Evolutionary conservation across 495 filamentous ascomycete species (phyloP).

Genomic region (Trichoderma reesei): DNA sequence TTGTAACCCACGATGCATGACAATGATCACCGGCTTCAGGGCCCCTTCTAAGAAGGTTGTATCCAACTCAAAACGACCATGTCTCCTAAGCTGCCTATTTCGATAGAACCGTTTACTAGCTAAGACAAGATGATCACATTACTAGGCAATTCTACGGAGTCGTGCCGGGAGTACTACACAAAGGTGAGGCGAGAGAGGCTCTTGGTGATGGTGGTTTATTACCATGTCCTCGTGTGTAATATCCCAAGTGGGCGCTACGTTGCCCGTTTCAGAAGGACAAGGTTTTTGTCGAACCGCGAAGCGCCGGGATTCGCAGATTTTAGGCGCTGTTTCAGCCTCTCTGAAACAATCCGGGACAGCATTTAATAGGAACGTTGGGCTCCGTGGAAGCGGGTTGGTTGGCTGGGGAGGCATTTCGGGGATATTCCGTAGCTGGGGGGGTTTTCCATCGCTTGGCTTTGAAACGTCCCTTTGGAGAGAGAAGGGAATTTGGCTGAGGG

Average conservation of each 20-base stretch:
- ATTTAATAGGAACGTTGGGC: too few species aligned
- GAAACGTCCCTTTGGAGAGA: neutral
- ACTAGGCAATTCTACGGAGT: too few species aligned
- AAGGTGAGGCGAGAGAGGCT: neutral
- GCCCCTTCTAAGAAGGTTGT: neutral
- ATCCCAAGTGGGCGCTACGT: constrained; percentile 3
- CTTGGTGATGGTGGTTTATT: too few species aligned
- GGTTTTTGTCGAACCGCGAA: neutral
- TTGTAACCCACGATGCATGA: neutral
- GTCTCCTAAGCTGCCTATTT: neutral
- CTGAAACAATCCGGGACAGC: neutral
- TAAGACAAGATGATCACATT: neutral
- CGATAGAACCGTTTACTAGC: too few species aligned
- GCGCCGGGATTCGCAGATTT: neutral
- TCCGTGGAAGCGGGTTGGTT: neutral
- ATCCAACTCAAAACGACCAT: neutral
- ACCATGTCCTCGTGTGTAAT: too few species aligned
- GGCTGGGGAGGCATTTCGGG: neutral
- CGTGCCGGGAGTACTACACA: neutral
- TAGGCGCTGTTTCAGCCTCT: neutral
- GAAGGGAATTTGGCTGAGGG: neutral
- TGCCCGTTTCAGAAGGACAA: neutral
- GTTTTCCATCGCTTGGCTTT: neutral
- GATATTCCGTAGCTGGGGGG: neutral
- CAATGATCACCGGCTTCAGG: neutral